These are phyloP conservation scores for Boeremia exigua DNA, from an alignment of 2,329 filamentous ascomycete species.

Conservation along the genomic window DNA sequence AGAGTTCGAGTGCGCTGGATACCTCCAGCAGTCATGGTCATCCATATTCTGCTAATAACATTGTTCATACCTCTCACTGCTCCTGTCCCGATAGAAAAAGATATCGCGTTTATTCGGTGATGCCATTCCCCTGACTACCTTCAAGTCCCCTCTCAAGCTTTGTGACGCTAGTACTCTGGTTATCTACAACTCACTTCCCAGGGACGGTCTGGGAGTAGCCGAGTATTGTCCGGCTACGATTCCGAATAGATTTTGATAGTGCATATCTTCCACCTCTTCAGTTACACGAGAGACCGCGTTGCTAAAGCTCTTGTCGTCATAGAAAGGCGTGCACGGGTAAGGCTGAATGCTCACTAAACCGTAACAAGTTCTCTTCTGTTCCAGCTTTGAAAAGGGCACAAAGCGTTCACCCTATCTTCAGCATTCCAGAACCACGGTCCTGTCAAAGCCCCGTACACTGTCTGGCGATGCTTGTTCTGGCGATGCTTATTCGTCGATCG, in stretches of 20 bases:
- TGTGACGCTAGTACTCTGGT: no score
- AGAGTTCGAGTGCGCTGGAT: no score
- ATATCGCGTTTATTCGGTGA: not conserved
- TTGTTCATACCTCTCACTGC: not conserved
- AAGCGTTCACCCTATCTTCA: not conserved
- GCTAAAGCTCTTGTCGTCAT: not conserved
- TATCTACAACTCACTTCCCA: not conserved
- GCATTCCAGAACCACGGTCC: not conserved
- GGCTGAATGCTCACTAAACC: not conserved
- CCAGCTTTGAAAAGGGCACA: not conserved
- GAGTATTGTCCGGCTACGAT: not conserved
- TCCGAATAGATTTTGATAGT: no score
- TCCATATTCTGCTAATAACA: not conserved
- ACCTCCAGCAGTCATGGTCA: not conserved
- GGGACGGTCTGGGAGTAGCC: not conserved
- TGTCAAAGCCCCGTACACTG: not conserved
- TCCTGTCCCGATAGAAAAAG: no score
- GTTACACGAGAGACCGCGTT: not conserved
- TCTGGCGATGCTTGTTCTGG: not conserved
- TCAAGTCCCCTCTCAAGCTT: not conserved
- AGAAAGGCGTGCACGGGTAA: not conserved
- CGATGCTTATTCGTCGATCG: constrained; percentile 5
- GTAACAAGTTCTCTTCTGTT: not conserved
- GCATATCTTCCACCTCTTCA: not conserved
- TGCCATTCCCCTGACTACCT: not conserved